phyloP scores from a whole-genome alignment of 1,284 basidiomycete genomes.

The Prillingera fragicola region DNA sequence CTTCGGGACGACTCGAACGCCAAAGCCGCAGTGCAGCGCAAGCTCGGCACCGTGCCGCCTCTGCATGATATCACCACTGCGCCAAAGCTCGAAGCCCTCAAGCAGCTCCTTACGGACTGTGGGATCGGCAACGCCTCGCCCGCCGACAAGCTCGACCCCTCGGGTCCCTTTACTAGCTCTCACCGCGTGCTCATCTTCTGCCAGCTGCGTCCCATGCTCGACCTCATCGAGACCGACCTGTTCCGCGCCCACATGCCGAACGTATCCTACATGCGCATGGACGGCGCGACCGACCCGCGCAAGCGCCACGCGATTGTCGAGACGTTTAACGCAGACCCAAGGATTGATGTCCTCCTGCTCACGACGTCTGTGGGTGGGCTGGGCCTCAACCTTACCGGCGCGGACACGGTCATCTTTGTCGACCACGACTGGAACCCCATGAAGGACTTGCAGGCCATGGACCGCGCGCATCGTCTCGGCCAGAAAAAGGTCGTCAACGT shows the following conservation, averaged over 20 bases:
- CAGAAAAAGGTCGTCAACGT: constrained; percentile 99
- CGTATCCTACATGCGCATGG: constrained; percentile 96
- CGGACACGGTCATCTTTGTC: constrained; percentile 98
- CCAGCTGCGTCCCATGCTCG: constrained; percentile 98
- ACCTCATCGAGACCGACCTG: constrained; percentile 91
- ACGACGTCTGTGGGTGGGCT: constrained; percentile 97
- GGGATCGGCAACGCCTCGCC: constrained; percentile 67
- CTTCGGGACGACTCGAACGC: constrained; percentile 63
- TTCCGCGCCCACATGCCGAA: constrained; percentile 90
- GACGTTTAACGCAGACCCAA: constrained; percentile 96
- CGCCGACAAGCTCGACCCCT: constrained; percentile 55
- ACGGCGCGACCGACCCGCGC: constrained; percentile 79
- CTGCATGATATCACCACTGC: constrained; percentile 82
- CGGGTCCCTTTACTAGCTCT: constrained; percentile 53
- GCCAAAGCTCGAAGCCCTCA: constrained; percentile 86
- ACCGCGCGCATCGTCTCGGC: constrained; percentile 95
- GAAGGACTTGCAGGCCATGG: constrained; percentile 99
- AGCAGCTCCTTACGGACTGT: constrained; percentile 89
- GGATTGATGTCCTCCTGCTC: constrained; percentile 91
- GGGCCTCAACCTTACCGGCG: constrained; percentile 92
- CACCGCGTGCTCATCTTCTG: constrained; percentile 99
- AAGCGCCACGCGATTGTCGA: constrained; percentile 94
- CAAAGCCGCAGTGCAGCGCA: constrained; percentile 60
- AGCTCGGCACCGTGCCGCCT: constrained; percentile 47
- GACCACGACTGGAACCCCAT: constrained; percentile 99